Evolutionary conservation across 2,329 filamentous ascomycete genomes (phyloP), one percentile per base, ranked within the genome.

Genomic region (Penicillium sp.): DNA sequence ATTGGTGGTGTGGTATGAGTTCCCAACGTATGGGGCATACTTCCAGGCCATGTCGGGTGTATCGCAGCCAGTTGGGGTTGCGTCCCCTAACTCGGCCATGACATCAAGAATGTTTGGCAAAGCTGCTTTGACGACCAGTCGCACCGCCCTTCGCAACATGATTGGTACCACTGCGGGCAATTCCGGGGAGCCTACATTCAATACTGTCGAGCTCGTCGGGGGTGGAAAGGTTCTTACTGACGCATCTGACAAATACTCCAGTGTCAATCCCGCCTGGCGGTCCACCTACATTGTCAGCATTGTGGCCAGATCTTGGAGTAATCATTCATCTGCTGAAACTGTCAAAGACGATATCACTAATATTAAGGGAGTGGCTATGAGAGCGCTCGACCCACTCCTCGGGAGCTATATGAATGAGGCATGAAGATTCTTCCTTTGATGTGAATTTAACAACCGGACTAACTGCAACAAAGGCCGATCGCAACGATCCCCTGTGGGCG

Each of bases 181-280:
- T 37, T 37, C 3, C 2, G 15, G 9, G 35, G 35, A 37, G 7
- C n/a, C 9, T 37, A 9, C 35, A 8, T 15, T n/a, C 3, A 37
- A 7, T 37, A 37, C 6, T 9, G 15, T 37, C 17, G 35, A 37
- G 35, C 35, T 37, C 3, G 35, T 37, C 17, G 35, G 35, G 35
- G 75, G 76, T 0, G 67, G 72, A 0, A 63, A 67, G 1, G 64
- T 73, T 0, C 63, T 77, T n/a, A 73, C 75, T 40, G 69, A 73
- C 0, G 72, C 72, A 0, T 72, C 0, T 2, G 57, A 61, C 31
- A 41, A 49, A 1, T 65, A 82, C 42, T 79, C 81, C 31, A 71
- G 81, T 0, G 75, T 82, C 2, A 78, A 79, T 38, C 82, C 82
- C 0, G 80, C 80, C 0, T 86, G 82, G 82, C 74, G 83, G 17